Evolutionary conservation across 345 rosid species (phyloP).

Genomic region (Syzygium jambos): DNA sequence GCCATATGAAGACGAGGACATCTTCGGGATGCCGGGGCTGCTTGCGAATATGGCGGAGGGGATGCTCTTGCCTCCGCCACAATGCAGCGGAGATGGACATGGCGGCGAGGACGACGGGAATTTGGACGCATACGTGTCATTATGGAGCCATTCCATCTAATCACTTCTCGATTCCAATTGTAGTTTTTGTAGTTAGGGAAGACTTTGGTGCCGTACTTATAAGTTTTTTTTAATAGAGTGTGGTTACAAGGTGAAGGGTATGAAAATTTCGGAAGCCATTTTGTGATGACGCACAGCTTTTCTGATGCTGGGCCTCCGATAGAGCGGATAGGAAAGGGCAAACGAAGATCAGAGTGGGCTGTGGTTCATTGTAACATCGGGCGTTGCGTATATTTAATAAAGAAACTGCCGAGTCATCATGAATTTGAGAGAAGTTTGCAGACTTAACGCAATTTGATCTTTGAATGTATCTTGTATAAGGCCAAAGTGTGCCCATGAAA

Average conservation of each 20-base stretch:
- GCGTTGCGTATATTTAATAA: not conserved
- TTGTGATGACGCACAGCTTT: not conserved
- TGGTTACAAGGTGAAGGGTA: not conserved
- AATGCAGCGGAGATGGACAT: conserved; percentile 6
- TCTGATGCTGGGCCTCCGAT: not conserved
- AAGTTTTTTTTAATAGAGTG: not conserved
- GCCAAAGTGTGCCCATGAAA: not conserved
- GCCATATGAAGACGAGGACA: conserved; percentile 52
- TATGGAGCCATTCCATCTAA: conserved; percentile 43
- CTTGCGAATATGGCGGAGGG: conserved; percentile 69
- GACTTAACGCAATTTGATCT: not conserved
- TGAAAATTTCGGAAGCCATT: not conserved
- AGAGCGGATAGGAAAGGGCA: not conserved
- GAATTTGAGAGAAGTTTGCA: not conserved
- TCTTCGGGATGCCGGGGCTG: conserved; percentile 53
- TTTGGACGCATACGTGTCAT: conserved; percentile 26
- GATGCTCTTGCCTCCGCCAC: conserved; percentile 76
- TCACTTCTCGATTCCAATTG: not conserved
- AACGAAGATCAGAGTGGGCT: not conserved
- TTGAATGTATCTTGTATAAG: not conserved
- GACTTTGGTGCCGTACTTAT: not conserved
- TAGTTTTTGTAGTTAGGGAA: not conserved
- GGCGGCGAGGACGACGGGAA: conserved; percentile 18
- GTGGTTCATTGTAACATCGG: not conserved
- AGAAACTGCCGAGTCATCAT: not conserved